phyloP scores from a whole-genome alignment of 306 rosid genomes.

The Ormosia emarginata region DNA sequence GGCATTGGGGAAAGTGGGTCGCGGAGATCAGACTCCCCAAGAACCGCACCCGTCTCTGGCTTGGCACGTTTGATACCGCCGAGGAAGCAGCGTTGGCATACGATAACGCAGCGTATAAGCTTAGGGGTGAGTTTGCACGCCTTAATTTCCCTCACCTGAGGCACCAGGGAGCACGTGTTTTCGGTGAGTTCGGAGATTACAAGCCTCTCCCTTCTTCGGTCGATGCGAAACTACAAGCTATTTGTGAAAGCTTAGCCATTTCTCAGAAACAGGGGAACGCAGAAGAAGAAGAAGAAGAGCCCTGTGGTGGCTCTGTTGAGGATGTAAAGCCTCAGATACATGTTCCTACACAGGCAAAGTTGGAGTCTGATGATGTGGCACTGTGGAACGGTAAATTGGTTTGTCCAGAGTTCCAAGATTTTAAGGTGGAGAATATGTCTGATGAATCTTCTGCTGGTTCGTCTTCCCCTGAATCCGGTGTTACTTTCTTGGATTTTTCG shows the following conservation, averaged over 20 bases:
- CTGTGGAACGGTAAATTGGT: constrained; percentile 19
- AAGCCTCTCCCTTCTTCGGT: constrained; percentile 81
- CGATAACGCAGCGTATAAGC: constrained; percentile 82
- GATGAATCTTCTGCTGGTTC: constrained; percentile 47
- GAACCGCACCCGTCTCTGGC: constrained; percentile 94
- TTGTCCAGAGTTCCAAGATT: constrained; percentile 8
- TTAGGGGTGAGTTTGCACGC: constrained; percentile 78
- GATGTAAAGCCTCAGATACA: constrained; percentile 36
- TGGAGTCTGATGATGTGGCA: not conserved
- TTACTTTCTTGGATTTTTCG: constrained; percentile 53
- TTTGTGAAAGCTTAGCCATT: constrained; percentile 58
- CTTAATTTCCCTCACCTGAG: constrained; percentile 76
- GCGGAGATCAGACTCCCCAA: constrained; percentile 93
- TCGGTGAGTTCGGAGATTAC: constrained; percentile 51
- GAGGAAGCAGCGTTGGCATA: constrained; percentile 94
- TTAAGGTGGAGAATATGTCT: constrained; percentile 36
- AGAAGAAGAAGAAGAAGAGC: not conserved
- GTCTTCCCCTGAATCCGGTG: constrained; percentile 65
- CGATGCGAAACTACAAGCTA: constrained; percentile 72
- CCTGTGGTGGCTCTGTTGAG: constrained; percentile 7
- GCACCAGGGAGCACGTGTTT: constrained; percentile 45
- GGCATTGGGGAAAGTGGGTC: constrained; percentile 98
- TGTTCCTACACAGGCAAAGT: not conserved
- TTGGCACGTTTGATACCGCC: constrained; percentile 88
- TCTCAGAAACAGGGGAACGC: constrained; percentile 43